Conservation (phyloP, 345 rosid genomes). For the Streptanthus diversifolius region DNA sequence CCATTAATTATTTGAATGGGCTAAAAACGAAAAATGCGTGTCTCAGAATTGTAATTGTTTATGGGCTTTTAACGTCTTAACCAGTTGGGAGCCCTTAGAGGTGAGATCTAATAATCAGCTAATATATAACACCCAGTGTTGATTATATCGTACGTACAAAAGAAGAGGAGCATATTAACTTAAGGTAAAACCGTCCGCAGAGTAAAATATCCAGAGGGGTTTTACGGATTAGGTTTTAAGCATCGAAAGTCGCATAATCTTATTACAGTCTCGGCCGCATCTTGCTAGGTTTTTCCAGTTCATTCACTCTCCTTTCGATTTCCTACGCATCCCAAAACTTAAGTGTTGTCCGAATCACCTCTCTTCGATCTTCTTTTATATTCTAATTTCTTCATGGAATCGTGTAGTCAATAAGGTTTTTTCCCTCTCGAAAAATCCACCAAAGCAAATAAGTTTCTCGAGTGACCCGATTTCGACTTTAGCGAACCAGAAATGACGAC, state of each 20-base stretch:
- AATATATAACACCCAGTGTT: no score
- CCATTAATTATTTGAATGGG: background rate
- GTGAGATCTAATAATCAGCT: no score
- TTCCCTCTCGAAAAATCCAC: background rate
- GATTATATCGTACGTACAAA: background rate
- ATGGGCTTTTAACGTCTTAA: background rate
- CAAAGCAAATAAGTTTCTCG: background rate
- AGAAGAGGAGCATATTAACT: background rate
- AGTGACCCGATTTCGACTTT: background rate
- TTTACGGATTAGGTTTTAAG: conserved; percentile 22
- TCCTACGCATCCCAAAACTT: background rate
- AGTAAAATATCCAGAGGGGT: background rate
- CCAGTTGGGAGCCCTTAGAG: background rate
- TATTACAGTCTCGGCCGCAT: conserved; percentile 1
- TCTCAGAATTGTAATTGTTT: background rate
- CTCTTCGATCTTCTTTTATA: background rate
- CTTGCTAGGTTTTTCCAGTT: conserved; percentile 13
- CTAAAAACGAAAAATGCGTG: background rate
- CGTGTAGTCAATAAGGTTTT: conserved; percentile 17
- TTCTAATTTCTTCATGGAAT: conserved; percentile 9
- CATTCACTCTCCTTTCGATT: background rate
- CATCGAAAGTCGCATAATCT: background rate
- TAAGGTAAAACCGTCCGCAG: background rate
- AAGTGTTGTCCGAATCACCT: background rate
- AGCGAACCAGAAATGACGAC: conserved; percentile 55